Conservation (phyloP, 2,329 filamentous ascomycete genomes). For the Cladosporium halotolerans region DNA sequence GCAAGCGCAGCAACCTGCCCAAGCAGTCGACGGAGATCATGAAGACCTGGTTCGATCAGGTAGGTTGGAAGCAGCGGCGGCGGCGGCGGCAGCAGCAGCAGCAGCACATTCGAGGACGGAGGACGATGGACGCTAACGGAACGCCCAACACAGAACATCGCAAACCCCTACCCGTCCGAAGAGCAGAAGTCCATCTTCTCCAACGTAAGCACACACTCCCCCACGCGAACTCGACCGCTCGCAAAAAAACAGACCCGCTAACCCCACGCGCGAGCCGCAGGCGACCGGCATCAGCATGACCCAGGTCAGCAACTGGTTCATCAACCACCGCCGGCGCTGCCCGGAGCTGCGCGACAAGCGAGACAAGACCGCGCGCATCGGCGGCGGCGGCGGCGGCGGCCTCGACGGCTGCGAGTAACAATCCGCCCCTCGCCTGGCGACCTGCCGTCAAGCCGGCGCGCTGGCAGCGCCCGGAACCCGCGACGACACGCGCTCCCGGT, state of each 20-base stretch:
- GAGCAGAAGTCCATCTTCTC: constrained; percentile 33
- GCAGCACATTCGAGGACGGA: too few relatives aligned
- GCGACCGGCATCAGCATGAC: constrained; percentile 34
- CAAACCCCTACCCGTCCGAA: constrained; percentile 34
- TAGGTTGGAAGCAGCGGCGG: constrained; percentile 4
- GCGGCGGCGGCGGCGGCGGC: constrained; percentile 8
- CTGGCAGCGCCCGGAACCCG: neutral
- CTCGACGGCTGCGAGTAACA: neutral
- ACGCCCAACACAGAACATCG: constrained; percentile 27
- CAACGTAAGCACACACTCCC: constrained; percentile 20
- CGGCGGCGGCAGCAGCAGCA: too few relatives aligned
- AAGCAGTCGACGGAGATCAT: constrained; percentile 36
- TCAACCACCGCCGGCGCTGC: constrained; percentile 33
- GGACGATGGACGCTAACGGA: neutral
- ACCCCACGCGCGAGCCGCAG: constrained; percentile 12
- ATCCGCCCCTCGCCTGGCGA: too few relatives aligned
- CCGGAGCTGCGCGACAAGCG: constrained; percentile 33
- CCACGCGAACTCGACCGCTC: neutral
- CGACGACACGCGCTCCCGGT: neutral
- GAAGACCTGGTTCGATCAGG: constrained; percentile 35
- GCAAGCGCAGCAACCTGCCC: constrained; percentile 33
- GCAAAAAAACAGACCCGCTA: neutral
- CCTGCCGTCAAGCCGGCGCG: too few relatives aligned
- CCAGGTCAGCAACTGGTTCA: constrained; percentile 37
- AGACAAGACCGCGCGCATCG: constrained; percentile 22